phyloP scores from a whole-genome alignment of 179 eudicot species.

The Carnegiea gigantea region DNA sequence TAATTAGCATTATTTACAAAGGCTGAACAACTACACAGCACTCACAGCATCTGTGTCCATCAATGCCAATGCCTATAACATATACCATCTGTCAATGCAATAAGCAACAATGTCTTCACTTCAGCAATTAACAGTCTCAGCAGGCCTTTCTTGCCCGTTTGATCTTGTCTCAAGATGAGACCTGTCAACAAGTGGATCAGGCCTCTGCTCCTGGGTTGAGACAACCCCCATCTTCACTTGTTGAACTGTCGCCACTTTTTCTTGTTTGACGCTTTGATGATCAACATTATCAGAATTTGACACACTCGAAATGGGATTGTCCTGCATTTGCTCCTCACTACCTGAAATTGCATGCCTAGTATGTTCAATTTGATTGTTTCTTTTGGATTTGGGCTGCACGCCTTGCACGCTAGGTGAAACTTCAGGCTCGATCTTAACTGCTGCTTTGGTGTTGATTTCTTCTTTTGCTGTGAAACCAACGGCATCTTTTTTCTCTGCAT shows the following conservation, averaged over 20 bases:
- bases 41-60: constrained; percentile 26
- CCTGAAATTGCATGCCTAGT: neutral
- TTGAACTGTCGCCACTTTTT: neutral
- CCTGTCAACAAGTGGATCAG: too few species aligned
- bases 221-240: constrained; percentile 6
- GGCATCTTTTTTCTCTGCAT: constrained; percentile 3
- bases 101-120: constrained; percentile 18
- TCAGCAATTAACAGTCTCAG: constrained; percentile 38
- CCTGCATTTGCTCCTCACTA: constrained; percentile 2
- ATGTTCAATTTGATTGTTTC: neutral
- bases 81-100: constrained; percentile 22
- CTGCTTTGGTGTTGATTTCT: constrained; percentile 6
- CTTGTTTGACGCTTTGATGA: constrained; percentile 3
- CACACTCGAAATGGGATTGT: neutral
- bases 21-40: constrained; percentile 18
- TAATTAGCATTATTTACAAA: constrained; percentile 41
- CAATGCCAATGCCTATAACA: constrained; percentile 23
- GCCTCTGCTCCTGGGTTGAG: constrained; percentile 14
- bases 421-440: constrained; percentile 15
- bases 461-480: constrained; percentile 15
- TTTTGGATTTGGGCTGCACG: constrained; percentile 6
- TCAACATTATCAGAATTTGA: constrained; percentile 11
- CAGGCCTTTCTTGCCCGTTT: neutral
- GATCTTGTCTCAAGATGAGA: too few species aligned
- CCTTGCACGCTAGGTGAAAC: constrained; percentile 7